Evolutionary conservation across 352 stramenopile genomes (phyloP), one percentile per base, ranked within the genome.

Genomic region (Pythium volutum): DNA sequence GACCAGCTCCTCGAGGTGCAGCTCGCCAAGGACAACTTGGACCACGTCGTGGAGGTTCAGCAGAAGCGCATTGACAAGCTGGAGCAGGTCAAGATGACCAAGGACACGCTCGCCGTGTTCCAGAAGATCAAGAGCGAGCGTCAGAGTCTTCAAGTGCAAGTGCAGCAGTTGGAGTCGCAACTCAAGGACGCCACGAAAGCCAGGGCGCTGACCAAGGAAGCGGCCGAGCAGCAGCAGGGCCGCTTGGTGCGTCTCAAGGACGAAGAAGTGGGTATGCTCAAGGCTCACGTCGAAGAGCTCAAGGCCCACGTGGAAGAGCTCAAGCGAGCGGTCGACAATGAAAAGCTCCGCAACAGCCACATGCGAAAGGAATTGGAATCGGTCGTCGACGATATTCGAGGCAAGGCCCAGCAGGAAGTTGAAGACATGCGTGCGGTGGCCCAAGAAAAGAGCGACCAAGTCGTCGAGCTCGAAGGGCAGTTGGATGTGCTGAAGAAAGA

Each of bases 51-150:
- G 0, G 76, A 78, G 38, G 76, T 73, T 11, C 82, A 92, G 55
- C 76, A 77, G 33, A 64, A 72, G 49, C 80, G 82, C 43, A 87
- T 92, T 26, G 79, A 87, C 38, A 90, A 89, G 64, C 73, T 92
- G 34, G 82, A 92, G 34, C 84, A 88, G 64, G 80, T 90, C 20
- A 92, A 92, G 68, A 92, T 92, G 82, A 92, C 82, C 9, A 90
- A 69, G 0, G 80, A 88, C 33, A 89, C 70, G 22, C 66, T 89
- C 25, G 74, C 88, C 43, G 46, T 90, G 42, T 92, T 89, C 68
- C 79, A 72, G 4, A 87, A 78, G 55, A 43, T 91, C 42, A 89
- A 89, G 70, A 71, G 65, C 26, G 75, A 85, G 49, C 78, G 82
- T 23, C 48, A 78, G 26, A 66, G 77, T 25, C 67, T 91, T 29